Conservation (phyloP, 176 grass and related monocot genomes). For the Eremochloa ophiuroides region DNA sequence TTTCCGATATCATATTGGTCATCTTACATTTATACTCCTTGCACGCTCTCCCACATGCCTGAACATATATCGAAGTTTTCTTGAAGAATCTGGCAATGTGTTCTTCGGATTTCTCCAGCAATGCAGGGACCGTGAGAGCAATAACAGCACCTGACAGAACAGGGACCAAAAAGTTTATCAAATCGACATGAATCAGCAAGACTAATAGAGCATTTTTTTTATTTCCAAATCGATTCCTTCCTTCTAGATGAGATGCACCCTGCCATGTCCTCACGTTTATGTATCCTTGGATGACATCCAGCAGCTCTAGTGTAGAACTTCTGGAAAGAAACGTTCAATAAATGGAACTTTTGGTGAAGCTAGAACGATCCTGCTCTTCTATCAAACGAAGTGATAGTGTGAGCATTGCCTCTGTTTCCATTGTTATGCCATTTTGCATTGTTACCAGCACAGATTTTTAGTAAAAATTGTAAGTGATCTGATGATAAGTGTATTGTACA, state of each 20-base stretch:
- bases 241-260: neutral
- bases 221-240: neutral
- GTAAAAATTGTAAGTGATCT: neutral
- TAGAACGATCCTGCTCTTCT: neutral
- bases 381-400: neutral
- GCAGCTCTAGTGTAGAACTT: neutral
- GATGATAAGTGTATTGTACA: neutral
- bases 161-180: neutral
- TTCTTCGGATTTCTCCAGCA: slow-evolving; percentile 38
- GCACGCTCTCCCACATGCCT: slow-evolving; percentile 19
- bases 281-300: neutral
- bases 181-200: neutral
- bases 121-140: slow-evolving; percentile 36
- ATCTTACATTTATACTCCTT: slow-evolving; percentile 10
- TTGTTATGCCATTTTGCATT: neutral
- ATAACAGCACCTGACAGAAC: slow-evolving; percentile 19
- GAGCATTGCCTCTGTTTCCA: neutral
- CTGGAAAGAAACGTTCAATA: neutral
- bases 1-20: slow-evolving; percentile 17
- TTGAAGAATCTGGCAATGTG: slow-evolving; percentile 21
- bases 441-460: neutral
- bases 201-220: neutral
- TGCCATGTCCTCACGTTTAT: neutral
- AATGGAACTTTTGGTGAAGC: neutral
- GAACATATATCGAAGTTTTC: slow-evolving; percentile 17